phyloP scores from a whole-genome alignment of 768 basidiomycete genomes.

The Mycena belliarum region DNA sequence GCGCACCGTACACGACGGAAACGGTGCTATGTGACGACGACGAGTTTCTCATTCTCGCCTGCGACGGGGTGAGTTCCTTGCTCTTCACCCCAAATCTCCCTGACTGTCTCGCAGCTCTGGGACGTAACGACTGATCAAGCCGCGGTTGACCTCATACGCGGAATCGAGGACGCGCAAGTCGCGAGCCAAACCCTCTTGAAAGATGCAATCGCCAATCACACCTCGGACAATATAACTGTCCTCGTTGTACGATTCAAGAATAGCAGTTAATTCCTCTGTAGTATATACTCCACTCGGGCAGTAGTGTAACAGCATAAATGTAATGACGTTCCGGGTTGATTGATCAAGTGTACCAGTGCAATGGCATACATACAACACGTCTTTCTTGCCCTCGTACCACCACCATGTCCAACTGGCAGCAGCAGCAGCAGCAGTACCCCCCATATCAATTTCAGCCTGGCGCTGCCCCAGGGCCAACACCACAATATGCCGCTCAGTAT shows the following conservation, averaged over 20 bases:
- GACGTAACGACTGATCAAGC: constrained; percentile 91
- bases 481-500: constrained; percentile 36
- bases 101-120: constrained; percentile 72
- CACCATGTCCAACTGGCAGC: constrained; percentile 12
- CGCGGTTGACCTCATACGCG: constrained; percentile 83
- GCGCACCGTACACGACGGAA: constrained; percentile 97
- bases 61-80: constrained; percentile 86
- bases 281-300: neutral
- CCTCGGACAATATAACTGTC: constrained; percentile 93
- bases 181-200: constrained; percentile 77
- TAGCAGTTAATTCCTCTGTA: neutral
- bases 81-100: neutral
- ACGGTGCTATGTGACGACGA: constrained; percentile 88
- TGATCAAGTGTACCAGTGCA: no score
- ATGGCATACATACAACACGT: no score
- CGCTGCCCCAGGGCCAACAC: constrained; percentile 38
- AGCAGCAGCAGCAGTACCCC: constrained; percentile 14
- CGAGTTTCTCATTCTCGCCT: constrained; percentile 93
- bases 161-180: constrained; percentile 73
- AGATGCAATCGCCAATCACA: constrained; percentile 85
- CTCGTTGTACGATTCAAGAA: constrained; percentile 82
- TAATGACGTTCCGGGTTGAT: neutral
- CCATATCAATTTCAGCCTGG: constrained; percentile 30
- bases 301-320: constrained; percentile 1
- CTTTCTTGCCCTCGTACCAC: neutral